Base-by-base conservation (phyloP, 2,329 filamentous ascomycete genomes). In the Alternaria consortialis region DNA sequence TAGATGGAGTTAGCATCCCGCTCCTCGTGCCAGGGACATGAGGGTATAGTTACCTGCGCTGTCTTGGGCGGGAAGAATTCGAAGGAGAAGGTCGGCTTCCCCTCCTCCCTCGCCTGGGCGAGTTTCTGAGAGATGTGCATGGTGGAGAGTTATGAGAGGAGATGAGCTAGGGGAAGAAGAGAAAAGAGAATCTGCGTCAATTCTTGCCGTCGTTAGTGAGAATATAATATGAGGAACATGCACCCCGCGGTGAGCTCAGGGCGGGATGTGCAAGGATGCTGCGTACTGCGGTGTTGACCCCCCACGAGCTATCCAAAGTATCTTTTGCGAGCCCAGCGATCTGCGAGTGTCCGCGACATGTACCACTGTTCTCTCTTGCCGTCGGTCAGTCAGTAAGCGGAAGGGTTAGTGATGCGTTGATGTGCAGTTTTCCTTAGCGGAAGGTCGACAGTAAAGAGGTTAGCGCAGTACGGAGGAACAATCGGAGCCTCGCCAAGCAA, bases 11-110 rank as follows among this genome's bases (percentile, higher is more conserved):
- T 62, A 74, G 69, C 37, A 25, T 48, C 27, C 17, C 15, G 39
- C 23, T 34, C 17, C 2, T 23, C 9, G 4, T 50, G 32, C 9
- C 8, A 36, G n/a, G 25, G 11, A n/a, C 17, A 32, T 32, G 12
- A 15, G 25, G 27, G 20, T 56, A 27, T 34, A 51, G 42, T 58
- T 79, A 82, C 80, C 78, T 95, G 92, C 11, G 92, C 91, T 7
- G 95, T 99, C 84, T 99, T 99, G 39, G 95, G 95, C 53, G 95
- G 95, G 82, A 99, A 99, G 85, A 97, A 99, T 81, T 99, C 95
- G 84, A 99, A 99, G 62, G 95, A 99, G 85, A 97, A 97, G 77
- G 93, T 95, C 59, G 94, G 91, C 74, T 91, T 87, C 77, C 89
- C 88, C 74, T 90, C 88, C 82, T 87, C 86, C 81, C 93, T 88